Conservation (phyloP, 257 asterid species). For the Plectranthus barbatus region DNA sequence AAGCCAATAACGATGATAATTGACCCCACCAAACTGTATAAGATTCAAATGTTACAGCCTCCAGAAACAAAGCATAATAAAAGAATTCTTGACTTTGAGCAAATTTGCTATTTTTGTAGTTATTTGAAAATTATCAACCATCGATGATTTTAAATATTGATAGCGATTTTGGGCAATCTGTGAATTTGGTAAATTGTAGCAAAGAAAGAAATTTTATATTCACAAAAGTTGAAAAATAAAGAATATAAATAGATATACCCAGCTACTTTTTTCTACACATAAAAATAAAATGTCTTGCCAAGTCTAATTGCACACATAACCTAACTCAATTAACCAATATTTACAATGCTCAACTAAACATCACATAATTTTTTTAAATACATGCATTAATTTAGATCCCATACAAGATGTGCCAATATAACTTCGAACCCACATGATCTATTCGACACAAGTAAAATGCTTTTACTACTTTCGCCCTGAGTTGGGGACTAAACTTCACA, state of each 20-base stretch:
- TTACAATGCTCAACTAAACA: background rate
- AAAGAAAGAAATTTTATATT: too few relatives aligned
- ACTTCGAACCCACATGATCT: too few relatives aligned
- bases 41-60: background rate
- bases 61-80: background rate
- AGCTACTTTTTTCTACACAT: too few relatives aligned
- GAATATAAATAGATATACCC: too few relatives aligned
- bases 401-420: too few relatives aligned
- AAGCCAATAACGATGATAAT: constrained; percentile 63
- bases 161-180: background rate
- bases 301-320: background rate
- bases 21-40: constrained; percentile 71
- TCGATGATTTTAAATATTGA: background rate
- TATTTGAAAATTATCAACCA: background rate
- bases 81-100: background rate
- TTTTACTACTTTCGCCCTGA: too few relatives aligned
- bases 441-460: too few relatives aligned
- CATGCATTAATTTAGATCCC: too few relatives aligned
- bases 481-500: background rate
- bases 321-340: background rate
- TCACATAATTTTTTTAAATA: background rate
- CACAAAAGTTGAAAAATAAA: too few relatives aligned
- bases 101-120: background rate
- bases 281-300: background rate
- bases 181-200: background rate